Conservation (phyloP, 148 eudicot genomes). For the Rhododendron mucronatum region DNA sequence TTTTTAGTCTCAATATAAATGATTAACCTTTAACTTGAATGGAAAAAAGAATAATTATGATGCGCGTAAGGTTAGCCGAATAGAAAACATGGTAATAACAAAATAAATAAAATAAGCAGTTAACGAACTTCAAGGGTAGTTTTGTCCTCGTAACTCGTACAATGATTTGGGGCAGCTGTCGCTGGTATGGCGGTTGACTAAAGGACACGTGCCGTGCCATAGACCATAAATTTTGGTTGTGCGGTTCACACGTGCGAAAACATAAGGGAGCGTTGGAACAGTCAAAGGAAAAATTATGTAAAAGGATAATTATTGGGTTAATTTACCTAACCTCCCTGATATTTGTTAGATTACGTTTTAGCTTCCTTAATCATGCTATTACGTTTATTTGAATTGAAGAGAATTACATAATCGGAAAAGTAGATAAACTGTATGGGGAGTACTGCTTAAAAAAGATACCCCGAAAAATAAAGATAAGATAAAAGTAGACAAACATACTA, state of each 20-base stretch:
- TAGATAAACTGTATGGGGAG: too few species aligned
- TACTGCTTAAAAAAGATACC: too few species aligned
- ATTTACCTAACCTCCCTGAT: neutral
- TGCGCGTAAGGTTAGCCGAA: too few species aligned
- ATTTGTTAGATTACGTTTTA: neutral
- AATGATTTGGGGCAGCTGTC: neutral
- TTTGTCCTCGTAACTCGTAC: neutral
- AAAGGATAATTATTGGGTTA: neutral
- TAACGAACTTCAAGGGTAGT: constrained; percentile 1
- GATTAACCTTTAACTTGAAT: too few species aligned
- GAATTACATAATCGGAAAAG: too few species aligned
- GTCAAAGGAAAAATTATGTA: neutral
- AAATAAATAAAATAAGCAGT: neutral
- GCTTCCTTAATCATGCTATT: neutral
- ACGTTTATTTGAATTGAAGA: too few species aligned
- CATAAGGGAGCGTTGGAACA: neutral
- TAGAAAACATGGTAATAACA: too few species aligned
- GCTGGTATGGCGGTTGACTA: neutral
- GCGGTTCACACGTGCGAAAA: neutral
- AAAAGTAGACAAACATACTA: too few species aligned
- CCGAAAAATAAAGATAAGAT: too few species aligned
- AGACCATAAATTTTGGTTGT: neutral
- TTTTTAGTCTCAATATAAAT: rapidly evolving
- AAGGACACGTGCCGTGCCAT: neutral
- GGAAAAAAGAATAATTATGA: too few species aligned